Conservation (phyloP, 2,329 filamentous ascomycete genomes). For the Fusarium oligoseptatum region DNA sequence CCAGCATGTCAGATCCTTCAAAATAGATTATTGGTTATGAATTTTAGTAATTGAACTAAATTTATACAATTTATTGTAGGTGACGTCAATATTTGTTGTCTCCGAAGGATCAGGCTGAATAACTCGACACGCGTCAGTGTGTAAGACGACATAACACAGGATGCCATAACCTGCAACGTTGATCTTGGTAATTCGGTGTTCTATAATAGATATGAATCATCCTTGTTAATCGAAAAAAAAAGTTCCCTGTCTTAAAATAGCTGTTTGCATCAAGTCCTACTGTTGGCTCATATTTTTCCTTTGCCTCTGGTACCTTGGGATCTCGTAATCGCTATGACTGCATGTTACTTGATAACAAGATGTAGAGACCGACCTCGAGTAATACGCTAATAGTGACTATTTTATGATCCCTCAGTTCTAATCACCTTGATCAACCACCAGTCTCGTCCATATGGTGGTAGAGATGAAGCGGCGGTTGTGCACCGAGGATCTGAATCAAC, state of each 20-base stretch:
- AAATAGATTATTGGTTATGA: neutral
- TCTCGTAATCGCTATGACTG: too few species aligned
- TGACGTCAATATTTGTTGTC: neutral
- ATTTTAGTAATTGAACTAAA: neutral
- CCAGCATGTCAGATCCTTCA: neutral
- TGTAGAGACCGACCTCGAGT: too few species aligned
- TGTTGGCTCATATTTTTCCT: too few species aligned
- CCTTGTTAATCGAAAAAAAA: neutral
- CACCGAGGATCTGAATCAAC: too few species aligned
- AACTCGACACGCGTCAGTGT: neutral
- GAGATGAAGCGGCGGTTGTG: too few species aligned
- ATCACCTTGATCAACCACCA: too few species aligned
- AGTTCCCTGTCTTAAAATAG: neutral
- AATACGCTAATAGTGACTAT: too few species aligned
- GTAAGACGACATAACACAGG: neutral
- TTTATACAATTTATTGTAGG: neutral
- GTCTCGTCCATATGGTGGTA: too few species aligned
- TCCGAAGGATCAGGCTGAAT: neutral
- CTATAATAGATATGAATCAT: neutral
- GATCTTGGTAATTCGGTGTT: too few species aligned
- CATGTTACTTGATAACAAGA: too few species aligned
- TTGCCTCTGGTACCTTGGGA: too few species aligned
- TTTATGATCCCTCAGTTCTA: too few species aligned
- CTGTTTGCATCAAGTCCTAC: neutral
- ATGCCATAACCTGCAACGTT: neutral